These are phyloP conservation scores for Nyctanthes arbortristis DNA, from an alignment of 257 asterid genomes.

Conservation along the genomic window DNA sequence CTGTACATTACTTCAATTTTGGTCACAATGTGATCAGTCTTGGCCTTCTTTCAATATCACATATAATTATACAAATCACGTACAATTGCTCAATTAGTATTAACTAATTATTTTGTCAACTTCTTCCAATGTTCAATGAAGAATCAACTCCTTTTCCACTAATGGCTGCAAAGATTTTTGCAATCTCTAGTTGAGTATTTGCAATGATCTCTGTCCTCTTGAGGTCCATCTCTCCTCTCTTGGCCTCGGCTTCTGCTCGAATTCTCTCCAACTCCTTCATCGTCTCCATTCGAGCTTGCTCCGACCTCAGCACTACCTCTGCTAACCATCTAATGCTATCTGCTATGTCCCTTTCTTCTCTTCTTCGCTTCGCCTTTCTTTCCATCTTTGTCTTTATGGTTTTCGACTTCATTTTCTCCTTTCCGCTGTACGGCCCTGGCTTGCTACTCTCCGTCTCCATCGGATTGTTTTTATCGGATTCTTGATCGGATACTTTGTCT, in stretches of 20 bases:
- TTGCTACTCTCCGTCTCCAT: slow-evolving; percentile 64
- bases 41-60: too few species aligned
- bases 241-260: slow-evolving; percentile 74
- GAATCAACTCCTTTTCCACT: slow-evolving; percentile 42
- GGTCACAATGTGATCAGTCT: too few species aligned
- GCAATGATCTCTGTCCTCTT: slow-evolving; percentile 73
- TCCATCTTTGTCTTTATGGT: slow-evolving; percentile 27
- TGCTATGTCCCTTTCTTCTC: slow-evolving; percentile 46
- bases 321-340: slow-evolving; percentile 77
- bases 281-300: slow-evolving; percentile 72
- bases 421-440: slow-evolving; percentile 45
- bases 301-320: slow-evolving; percentile 69
- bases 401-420: slow-evolving; percentile 36
- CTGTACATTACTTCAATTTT: too few species aligned
- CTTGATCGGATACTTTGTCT: slow-evolving; percentile 40
- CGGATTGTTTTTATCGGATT: slow-evolving; percentile 40
- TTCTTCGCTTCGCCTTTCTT: slow-evolving; percentile 30
- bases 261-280: slow-evolving; percentile 74
- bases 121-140: slow-evolving; percentile 52
- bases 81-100: background rate
- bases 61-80: too few species aligned
- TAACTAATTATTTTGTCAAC: slow-evolving; percentile 5
- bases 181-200: slow-evolving; percentile 72
- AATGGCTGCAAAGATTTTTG: slow-evolving; percentile 58
- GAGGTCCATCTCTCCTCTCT: slow-evolving; percentile 78